Evolutionary conservation across 179 eudicot genomes (phyloP).

Genomic region (Patellifolia procumbens): DNA sequence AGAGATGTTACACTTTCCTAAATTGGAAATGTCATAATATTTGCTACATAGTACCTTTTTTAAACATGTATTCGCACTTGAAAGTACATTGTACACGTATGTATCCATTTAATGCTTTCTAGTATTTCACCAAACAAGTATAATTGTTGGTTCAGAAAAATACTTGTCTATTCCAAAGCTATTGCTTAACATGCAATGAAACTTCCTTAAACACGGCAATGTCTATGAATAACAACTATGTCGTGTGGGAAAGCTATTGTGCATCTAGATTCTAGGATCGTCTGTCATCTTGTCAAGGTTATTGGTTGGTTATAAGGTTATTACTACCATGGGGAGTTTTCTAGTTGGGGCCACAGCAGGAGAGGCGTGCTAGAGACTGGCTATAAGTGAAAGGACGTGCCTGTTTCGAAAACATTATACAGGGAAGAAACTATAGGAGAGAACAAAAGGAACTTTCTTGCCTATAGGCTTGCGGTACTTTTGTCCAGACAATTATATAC

Average conservation of each 20-base stretch:
- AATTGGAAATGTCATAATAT: not conserved
- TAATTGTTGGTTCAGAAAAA: not conserved
- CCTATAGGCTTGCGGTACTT: not conserved
- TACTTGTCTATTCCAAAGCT: not conserved
- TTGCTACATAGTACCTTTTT: too few species aligned
- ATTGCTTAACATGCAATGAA: not conserved
- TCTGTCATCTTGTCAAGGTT: not conserved
- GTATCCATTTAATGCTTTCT: not conserved
- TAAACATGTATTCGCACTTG: not conserved
- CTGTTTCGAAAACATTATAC: not conserved
- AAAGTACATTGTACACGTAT: not conserved
- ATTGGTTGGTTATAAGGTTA: not conserved
- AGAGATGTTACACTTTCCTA: not conserved
- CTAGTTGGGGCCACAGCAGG: not conserved
- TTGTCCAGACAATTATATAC: not conserved
- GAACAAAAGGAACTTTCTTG: not conserved
- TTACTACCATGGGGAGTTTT: not conserved
- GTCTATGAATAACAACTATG: not conserved
- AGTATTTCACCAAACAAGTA: not conserved
- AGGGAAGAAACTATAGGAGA: not conserved
- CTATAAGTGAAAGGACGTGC: not conserved
- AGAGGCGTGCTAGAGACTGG: not conserved
- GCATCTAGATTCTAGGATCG: not conserved
- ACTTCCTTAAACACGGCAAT: not conserved
- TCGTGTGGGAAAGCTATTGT: not conserved